Base-by-base conservation (phyloP, 148 eudicot genomes). In the Nepenthes gracilis region DNA sequence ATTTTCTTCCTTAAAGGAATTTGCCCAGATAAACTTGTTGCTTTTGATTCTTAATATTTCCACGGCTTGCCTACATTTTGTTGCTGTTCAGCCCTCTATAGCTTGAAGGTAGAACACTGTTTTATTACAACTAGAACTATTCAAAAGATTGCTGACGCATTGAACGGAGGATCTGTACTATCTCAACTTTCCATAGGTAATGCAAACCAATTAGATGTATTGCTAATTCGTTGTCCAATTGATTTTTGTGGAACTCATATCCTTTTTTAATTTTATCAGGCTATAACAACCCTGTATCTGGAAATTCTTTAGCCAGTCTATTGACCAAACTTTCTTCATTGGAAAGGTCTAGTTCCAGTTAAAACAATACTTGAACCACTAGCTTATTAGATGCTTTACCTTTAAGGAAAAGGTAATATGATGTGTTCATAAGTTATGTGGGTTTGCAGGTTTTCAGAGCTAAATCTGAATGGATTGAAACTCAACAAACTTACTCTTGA, bases 61-160 rank as follows among this genome's bases (percentile, higher is more conserved):
- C 58, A n/a, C 2, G 12, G 7, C 36, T 32, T 35, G 36, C 6
- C n/a, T 9, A 13, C 55, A 52, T 64, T 65, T 68, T 12, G 61
- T 53, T 48, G 2, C 13, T 49, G 6, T 74, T 64, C 85, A 93
- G 99, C 81, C 54, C 94, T 93, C 64, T 86, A 88, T 63, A 89
- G 81, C 73, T 78, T 93, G 66, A 79, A 86, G 71, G 73, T 93
- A 62, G 96, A 84, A 68, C 81, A 84, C 10, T 93, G 99, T 72
- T 86, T 87, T 47, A 77, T 93, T 67, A 93, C 95, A 53, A 80
- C 95, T 48, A 81, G 87, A 79, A 89, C 96, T 40, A 80, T 93
- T 69, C 95, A 88, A 69, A 82, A 66, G 75, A 68, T 88, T 71
- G 79, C 91, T 55, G 95, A 88, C 58, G 76, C 91, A 14, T 70